These are phyloP conservation scores for Pleurotus eryngii DNA, from an alignment of 768 basidiomycete genomes.

Conservation along the genomic window DNA sequence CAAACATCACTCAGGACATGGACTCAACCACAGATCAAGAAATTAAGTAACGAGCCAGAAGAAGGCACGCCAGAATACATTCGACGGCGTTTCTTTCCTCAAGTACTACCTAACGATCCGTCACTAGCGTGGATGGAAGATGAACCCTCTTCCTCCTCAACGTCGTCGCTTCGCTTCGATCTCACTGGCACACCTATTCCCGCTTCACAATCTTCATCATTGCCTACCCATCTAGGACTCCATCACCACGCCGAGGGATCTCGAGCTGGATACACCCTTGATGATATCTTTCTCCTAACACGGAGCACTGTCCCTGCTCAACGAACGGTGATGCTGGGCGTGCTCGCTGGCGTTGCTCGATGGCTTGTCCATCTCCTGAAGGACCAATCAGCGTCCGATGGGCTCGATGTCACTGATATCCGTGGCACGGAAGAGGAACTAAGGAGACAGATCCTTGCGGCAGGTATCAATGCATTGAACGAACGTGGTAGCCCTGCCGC, in stretches of 20 bases:
- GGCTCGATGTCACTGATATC: conserved; percentile 32
- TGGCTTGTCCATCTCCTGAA: conserved; percentile 11
- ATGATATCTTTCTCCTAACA: conserved; percentile 77
- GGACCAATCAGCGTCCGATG: conserved; percentile 6
- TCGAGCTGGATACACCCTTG: conserved; percentile 84
- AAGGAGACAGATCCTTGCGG: conserved; percentile 61
- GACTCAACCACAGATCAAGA: neutral
- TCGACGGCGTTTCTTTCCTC: conserved; percentile 78
- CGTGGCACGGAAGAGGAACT: conserved; percentile 41
- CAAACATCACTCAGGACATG: conserved; percentile 7
- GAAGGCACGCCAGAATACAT: conserved; percentile 84
- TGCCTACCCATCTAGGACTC: conserved; percentile 83
- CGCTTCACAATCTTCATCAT: conserved; percentile 40
- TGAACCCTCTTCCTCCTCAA: conserved; percentile 21
- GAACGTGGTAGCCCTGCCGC: conserved; percentile 67
- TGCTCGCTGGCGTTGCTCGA: conserved; percentile 56
- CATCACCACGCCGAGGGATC: conserved; percentile 85
- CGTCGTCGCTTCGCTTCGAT: conserved; percentile 67
- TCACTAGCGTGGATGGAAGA: conserved; percentile 77
- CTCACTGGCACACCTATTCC: conserved; percentile 72
- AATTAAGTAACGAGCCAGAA: conserved; percentile 33
- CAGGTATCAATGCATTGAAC: conserved; percentile 61
- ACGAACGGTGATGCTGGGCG: conserved; percentile 74
- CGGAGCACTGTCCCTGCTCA: conserved; percentile 84
- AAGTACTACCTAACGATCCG: conserved; percentile 63